Percentiles rank a stretch among this genome's conserved stretches.
These are phyloP conservation scores for Termitomyces sp. DNA, from an alignment of 768 basidiomycete species.

Conservation along the genomic window DNA sequence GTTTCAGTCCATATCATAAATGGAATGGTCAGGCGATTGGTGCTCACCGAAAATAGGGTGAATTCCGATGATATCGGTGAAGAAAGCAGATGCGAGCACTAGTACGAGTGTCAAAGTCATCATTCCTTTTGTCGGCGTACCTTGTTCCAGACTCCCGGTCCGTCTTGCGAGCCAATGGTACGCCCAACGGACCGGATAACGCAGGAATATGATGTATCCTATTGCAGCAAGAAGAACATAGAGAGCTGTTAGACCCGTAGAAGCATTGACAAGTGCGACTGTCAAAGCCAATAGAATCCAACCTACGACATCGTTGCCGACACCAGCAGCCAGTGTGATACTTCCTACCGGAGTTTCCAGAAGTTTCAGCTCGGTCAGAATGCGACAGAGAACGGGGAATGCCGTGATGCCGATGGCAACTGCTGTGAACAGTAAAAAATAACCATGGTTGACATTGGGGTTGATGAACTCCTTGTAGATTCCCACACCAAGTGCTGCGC, in stretches of 20 bases:
- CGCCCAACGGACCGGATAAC: constrained; percentile 56
- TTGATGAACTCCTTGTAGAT: constrained; percentile 68
- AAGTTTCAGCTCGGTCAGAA: constrained; percentile 76
- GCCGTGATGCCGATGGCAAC: constrained; percentile 81
- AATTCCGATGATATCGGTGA: constrained; percentile 81
- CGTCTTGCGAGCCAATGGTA: constrained; percentile 61
- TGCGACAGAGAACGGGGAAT: constrained; percentile 80
- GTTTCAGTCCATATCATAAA: constrained; percentile 1
- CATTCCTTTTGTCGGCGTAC: constrained; percentile 64
- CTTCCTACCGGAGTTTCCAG: constrained; percentile 81
- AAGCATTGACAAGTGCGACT: constrained; percentile 78
- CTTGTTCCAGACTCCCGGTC: constrained; percentile 68
- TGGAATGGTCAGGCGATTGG: not conserved
- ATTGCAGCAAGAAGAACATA: constrained; percentile 65
- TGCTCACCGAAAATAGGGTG: constrained; percentile 56
- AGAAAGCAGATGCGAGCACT: constrained; percentile 73
- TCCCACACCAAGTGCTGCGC: constrained; percentile 68
- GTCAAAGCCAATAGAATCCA: constrained; percentile 82
- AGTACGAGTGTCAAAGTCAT: constrained; percentile 76
- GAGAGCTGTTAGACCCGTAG: constrained; percentile 64
- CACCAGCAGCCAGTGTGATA: constrained; percentile 76
- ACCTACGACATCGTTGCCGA: constrained; percentile 69
- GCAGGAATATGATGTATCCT: constrained; percentile 60
- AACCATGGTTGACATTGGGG: constrained; percentile 56
- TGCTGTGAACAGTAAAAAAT: constrained; percentile 85